These are phyloP conservation scores for Glycine tomentella DNA, from an alignment of 306 rosid genomes.

Conservation along the genomic window DNA sequence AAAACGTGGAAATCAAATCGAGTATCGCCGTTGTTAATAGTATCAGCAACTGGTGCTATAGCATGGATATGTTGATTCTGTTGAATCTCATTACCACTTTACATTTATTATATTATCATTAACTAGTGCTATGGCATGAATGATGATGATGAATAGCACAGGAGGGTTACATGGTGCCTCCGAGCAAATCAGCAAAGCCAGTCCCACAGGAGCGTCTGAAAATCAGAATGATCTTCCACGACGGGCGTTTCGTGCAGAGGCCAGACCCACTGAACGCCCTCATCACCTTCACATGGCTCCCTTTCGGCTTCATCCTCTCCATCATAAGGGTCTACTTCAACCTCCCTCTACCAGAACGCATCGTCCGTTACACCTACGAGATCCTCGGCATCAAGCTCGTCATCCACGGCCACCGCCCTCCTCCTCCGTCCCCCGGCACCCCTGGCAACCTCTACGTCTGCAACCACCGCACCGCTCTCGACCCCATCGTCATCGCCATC, in stretches of 20 bases:
- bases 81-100: too few species aligned
- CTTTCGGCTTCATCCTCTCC: slow-evolving; percentile 86
- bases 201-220: slow-evolving; percentile 68
- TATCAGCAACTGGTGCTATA: too few species aligned
- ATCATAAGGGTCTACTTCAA: slow-evolving; percentile 92
- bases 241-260: slow-evolving; percentile 88
- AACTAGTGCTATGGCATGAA: too few species aligned
- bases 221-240: slow-evolving; percentile 81
- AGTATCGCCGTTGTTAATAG: too few species aligned
- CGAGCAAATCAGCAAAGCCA: slow-evolving; percentile 68
- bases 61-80: too few species aligned
- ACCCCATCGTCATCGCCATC: slow-evolving; percentile 85
- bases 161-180: slow-evolving; percentile 97
- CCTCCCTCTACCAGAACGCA: slow-evolving; percentile 94
- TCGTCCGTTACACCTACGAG: slow-evolving; percentile 92
- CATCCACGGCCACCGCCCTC: slow-evolving; percentile 86
- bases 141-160: slow-evolving; percentile 42
- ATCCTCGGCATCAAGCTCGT: slow-evolving; percentile 83
- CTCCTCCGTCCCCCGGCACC: slow-evolving; percentile 78
- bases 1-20: too few species aligned
- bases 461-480: slow-evolving; percentile 93
- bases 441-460: slow-evolving; percentile 98
- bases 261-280: slow-evolving; percentile 78
- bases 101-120: too few species aligned
- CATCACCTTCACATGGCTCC: slow-evolving; percentile 85